These are phyloP conservation scores for Penicillium atrosanguineum DNA, from an alignment of 495 filamentous ascomycete genomes.

Conservation along the genomic window DNA sequence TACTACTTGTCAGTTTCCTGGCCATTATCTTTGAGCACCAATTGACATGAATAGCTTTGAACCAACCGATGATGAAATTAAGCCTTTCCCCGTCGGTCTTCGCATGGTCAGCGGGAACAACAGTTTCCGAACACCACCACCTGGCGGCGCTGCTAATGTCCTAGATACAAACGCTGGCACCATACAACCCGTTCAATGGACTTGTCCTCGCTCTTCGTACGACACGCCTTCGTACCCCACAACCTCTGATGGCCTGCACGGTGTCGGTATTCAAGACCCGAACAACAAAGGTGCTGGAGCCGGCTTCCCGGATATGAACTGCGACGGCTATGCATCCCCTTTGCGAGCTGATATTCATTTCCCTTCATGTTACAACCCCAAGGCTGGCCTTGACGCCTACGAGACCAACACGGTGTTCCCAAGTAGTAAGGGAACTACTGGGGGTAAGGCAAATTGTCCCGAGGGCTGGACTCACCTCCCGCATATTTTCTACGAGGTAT, in stretches of 20 bases:
- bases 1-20: conserved; percentile 63
- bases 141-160: conserved; percentile 3
- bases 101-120: conserved; percentile 70
- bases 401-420: conserved; percentile 14
- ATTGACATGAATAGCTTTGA: conserved; percentile 52
- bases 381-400: conserved; percentile 10
- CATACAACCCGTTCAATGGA: conserved; percentile 17
- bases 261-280: conserved; percentile 17
- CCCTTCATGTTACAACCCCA: conserved; percentile 43
- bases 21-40: background rate
- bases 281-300: conserved; percentile 14
- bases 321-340: conserved; percentile 36
- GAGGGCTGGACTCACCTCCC: conserved; percentile 41
- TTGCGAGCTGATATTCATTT: conserved; percentile 61
- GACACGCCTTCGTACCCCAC: conserved; percentile 9
- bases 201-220: conserved; percentile 15
- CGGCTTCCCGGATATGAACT: conserved; percentile 56
- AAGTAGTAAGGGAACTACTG: conserved; percentile 9
- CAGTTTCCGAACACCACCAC: conserved; percentile 23
- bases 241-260: conserved; percentile 11
- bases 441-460: conserved; percentile 14
- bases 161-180: conserved; percentile 5
- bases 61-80: conserved; percentile 55
- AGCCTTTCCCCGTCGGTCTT: conserved; percentile 67
- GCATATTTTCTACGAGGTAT: conserved; percentile 69